Evolutionary conservation across 2,329 filamentous ascomycete genomes (phyloP), one percentile per base, ranked within the genome.

Genomic region (Alternaria sp.): DNA sequence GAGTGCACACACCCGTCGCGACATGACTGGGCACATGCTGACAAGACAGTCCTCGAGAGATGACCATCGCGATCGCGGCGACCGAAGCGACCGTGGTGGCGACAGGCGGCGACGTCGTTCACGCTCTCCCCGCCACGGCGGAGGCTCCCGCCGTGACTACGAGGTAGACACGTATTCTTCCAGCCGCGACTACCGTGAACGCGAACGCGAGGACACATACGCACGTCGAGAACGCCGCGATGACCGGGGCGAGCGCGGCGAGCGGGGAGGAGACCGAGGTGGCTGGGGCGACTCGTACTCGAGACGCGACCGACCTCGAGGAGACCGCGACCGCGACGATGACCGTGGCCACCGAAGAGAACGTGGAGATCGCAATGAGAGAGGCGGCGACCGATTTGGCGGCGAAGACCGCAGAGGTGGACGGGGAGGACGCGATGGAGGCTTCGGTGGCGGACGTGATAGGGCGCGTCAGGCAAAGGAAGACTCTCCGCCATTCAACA

Each of bases 191-290:
- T 96, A 97, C 79, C 89, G 94, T 77, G 94, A 97, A 78, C 86
- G 94, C 64, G 94, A 98, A 82, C 91, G 94, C 64, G 94, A 98
- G 80, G 94, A 97, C 71, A 87, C 94, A 76, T 97, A 97, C 77
- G 88, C 88, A 38, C 90, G 90, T 34, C 87, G 91, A 65, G 83
- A 88, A 54, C 70, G 77, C 61, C 73, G 77, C 63, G 79, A 80
- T 38, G 84, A 87, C 59, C 87, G 89, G 11, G 69, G 64, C 50
- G 57, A 60, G 53, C 87, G 89, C 8, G 69, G 64, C 50, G 57
- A 60, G 53, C 57, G 57, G 46, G 57, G 57, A 20, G 59, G 49
- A 38, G 58, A 60, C n/a, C 63, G 63, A 25, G 66, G 90, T 66
- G 83, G 87, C 91, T 75, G 86, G 90, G 76, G 73, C 58, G 92